Conservation (phyloP, 2,329 filamentous ascomycete genomes). For the Torrubiellomyces zombiae region DNA sequence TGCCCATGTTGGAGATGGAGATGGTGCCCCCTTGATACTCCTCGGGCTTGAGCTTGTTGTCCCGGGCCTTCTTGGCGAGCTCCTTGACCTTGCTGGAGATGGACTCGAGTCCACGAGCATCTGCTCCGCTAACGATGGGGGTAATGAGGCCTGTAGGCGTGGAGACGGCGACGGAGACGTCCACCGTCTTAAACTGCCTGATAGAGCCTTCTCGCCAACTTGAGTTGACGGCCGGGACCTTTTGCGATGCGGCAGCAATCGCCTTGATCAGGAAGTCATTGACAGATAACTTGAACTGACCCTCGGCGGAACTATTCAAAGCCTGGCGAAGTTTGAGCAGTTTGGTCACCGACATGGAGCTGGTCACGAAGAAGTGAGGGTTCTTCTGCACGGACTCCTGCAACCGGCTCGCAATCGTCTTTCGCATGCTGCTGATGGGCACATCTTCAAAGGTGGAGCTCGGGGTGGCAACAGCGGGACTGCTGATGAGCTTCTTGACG, state of each 20-base stretch:
- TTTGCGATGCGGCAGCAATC: slow-evolving; percentile 70
- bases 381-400: slow-evolving; percentile 80
- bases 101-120: slow-evolving; percentile 68
- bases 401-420: slow-evolving; percentile 87
- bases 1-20: slow-evolving; percentile 99
- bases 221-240: slow-evolving; percentile 91
- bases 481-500: slow-evolving; percentile 68
- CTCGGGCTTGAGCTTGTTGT: slow-evolving; percentile 97
- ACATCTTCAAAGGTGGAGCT: slow-evolving; percentile 65
- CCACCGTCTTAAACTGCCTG: slow-evolving; percentile 82
- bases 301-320: slow-evolving; percentile 74
- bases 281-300: slow-evolving; percentile 98
- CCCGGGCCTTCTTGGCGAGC: slow-evolving; percentile 86
- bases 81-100: slow-evolving; percentile 90
- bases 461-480: slow-evolving; percentile 33
- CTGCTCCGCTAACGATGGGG: slow-evolving; percentile 83
- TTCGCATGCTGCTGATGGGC: slow-evolving; percentile 84
- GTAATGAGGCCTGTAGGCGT: slow-evolving; percentile 93
- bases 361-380: slow-evolving; percentile 95
- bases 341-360: slow-evolving; percentile 81
- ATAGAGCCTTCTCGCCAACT: slow-evolving; percentile 85
- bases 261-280: slow-evolving; percentile 99
- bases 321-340: slow-evolving; percentile 90
- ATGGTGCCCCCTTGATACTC: slow-evolving; percentile 98
- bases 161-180: slow-evolving; percentile 89